Evolutionary conservation across 1,284 basidiomycete genomes (phyloP).

Genomic region (Amylostereum areolatum): DNA sequence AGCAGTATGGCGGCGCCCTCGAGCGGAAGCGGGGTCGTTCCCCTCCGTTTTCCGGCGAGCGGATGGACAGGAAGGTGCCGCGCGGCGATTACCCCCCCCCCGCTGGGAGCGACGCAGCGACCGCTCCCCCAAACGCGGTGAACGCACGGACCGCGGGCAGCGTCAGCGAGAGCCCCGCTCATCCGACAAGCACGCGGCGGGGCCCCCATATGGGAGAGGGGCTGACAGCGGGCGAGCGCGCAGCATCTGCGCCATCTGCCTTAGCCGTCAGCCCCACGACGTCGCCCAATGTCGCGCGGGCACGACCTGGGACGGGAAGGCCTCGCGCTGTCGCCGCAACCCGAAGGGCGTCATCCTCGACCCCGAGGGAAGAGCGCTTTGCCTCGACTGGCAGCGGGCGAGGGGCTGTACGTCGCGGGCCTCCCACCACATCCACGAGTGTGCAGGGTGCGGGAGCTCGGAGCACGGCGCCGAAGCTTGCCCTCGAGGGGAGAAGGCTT

Average conservation of each 20-base stretch:
- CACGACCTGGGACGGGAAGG: constrained; percentile 12
- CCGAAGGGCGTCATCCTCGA: constrained; percentile 8
- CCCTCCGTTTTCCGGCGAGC: too few species aligned
- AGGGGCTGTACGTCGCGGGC: constrained; percentile 8
- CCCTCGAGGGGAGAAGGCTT: constrained; percentile 16
- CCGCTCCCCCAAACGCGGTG: too few species aligned
- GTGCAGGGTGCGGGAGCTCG: constrained; percentile 19
- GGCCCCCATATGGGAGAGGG: neutral
- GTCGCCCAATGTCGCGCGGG: constrained; percentile 10
- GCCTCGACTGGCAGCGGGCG: constrained; percentile 16
- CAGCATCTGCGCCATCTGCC: constrained; percentile 19
- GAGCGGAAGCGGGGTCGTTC: too few species aligned
- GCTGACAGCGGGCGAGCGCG: neutral
- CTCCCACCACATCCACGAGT: constrained; percentile 14
- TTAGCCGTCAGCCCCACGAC: constrained; percentile 15
- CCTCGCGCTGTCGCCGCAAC: constrained; percentile 3
- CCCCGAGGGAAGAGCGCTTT: constrained; percentile 6
- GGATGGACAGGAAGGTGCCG: too few species aligned
- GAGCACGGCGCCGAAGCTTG: constrained; percentile 18
- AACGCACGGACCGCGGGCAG: too few species aligned
- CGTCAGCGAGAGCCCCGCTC: too few species aligned
- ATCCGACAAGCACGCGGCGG: neutral
- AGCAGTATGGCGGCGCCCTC: too few species aligned
- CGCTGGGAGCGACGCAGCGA: too few species aligned
- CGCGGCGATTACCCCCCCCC: too few species aligned